Base-by-base conservation (phyloP, 805 yeast species). In the Pichia pseudocactophila region DNA sequence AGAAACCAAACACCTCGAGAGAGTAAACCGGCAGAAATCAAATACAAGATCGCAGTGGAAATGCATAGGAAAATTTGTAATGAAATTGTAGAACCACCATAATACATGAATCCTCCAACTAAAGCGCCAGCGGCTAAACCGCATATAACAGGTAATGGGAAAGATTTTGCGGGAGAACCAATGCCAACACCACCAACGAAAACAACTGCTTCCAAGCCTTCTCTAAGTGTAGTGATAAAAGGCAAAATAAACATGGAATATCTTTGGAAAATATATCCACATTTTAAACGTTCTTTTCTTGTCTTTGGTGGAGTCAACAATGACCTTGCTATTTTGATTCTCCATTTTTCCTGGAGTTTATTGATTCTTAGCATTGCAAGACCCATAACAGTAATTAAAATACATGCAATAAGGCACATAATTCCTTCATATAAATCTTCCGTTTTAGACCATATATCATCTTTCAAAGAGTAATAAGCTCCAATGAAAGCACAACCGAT, bases 371-470 rank as follows among this genome's bases (percentile, higher is more conserved):
- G 74, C 96, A 90, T 85, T 44, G 97, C 95, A 57, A 90, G 74
- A 62, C 98, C 97, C 97, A 90, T 89, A 54, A 82, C 54, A 12
- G 96, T 76, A 58, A 90, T 90, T 76, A 90, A 76, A 37, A 85
- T 67, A 0, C 95, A 77, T 2, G 97, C 98, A 62, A 90, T 79
- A 51, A 90, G 67, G 65, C 94, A 85, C 61, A 90, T 88, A 45
- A 86, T 71, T 69, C 97, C 97, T 73, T 90, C 98, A 97, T 97
- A 90, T 44, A 90, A 63, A 62, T 90, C 97, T 63, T 90, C 98
- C 16, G 95, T 78, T 10, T 63, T 59, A 40, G 90, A 71, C 84
- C 96, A 90, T 50, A 90, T 74, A 73, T 90, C 94, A 41, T 75
- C 75, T 50, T 82, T 80, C 39, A 83, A 70, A 31, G 83, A 66